phyloP scores from a whole-genome alignment of 2,329 filamentous ascomycete species.

The Fusarium verticillioides region DNA sequence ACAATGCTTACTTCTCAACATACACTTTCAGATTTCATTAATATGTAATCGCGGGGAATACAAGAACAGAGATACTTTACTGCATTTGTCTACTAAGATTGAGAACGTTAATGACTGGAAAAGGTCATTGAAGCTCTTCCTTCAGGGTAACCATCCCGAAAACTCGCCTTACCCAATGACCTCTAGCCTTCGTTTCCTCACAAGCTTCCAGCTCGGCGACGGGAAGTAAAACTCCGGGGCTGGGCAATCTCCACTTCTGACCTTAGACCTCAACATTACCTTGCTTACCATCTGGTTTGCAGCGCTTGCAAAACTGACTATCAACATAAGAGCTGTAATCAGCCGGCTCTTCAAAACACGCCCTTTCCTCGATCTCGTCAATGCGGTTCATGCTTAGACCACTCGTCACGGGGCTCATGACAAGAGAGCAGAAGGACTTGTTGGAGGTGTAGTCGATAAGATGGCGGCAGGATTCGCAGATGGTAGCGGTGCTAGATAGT shows the following conservation, averaged over 20 bases:
- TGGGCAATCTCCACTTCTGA: neutral
- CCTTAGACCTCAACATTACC: no score
- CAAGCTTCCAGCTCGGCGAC: neutral
- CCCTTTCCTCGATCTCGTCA: neutral
- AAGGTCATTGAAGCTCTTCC: neutral
- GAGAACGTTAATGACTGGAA: no score
- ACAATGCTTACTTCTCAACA: neutral
- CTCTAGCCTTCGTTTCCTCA: fast-evolving
- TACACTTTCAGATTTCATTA: fast-evolving
- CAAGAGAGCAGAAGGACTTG: neutral
- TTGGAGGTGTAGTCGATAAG: slow-evolving; percentile 1
- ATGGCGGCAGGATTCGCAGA: slow-evolving; percentile 7
- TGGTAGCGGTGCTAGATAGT: neutral
- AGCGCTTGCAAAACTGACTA: neutral
- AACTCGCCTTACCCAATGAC: neutral
- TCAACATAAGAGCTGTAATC: neutral
- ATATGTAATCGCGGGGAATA: fast-evolving
- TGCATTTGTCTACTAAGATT: neutral
- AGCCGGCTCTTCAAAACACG: neutral
- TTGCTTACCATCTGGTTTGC: neutral
- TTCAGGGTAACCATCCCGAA: neutral
- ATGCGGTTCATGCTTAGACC: neutral
- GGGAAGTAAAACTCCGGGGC: neutral
- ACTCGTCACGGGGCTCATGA: neutral
- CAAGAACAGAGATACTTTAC: neutral